Conservation (phyloP, 2,329 filamentous ascomycete species). For the Cercospora zeae-maydis region DNA sequence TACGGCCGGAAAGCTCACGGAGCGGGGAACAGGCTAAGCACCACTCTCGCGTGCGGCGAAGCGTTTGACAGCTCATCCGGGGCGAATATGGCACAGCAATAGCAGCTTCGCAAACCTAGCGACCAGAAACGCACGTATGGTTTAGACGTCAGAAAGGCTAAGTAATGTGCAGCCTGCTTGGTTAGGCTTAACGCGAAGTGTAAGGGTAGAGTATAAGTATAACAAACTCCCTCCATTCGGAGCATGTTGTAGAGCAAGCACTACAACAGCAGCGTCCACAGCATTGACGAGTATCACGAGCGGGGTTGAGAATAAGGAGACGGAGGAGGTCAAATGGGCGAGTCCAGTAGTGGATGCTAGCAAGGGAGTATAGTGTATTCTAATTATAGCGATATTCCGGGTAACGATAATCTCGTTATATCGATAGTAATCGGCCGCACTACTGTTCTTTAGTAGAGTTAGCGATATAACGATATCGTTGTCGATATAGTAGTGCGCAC, state of each 20-base stretch:
- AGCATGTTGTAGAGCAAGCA: neutral
- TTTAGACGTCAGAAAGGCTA: neutral
- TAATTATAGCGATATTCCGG: no score
- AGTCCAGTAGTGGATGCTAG: constrained; percentile 37
- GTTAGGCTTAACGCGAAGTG: neutral
- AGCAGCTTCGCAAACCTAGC: neutral
- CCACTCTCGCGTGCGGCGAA: no score
- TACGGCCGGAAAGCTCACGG: neutral
- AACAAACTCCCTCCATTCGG: neutral
- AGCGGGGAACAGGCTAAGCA: no score
- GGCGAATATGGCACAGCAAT: no score
- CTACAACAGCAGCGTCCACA: neutral
- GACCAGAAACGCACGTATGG: neutral
- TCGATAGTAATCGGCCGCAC: no score
- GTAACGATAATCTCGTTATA: no score
- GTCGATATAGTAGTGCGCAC: no score
- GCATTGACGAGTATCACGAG: constrained; percentile 29
- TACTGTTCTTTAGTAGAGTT: no score
- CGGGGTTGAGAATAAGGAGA: constrained; percentile 24
- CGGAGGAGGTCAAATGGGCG: constrained; percentile 29
- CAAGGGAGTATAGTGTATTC: constrained; percentile 31
- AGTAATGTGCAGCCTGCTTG: neutral
- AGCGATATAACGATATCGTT: no score
- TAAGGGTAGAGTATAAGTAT: neutral
- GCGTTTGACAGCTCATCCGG: no score